A percentile compares a stretch with the other conserved stretches of the same genome.
These are phyloP conservation scores for Trypanosoma avium DNA, from an alignment of 208 protist genomes.

Conservation along the genomic window DNA sequence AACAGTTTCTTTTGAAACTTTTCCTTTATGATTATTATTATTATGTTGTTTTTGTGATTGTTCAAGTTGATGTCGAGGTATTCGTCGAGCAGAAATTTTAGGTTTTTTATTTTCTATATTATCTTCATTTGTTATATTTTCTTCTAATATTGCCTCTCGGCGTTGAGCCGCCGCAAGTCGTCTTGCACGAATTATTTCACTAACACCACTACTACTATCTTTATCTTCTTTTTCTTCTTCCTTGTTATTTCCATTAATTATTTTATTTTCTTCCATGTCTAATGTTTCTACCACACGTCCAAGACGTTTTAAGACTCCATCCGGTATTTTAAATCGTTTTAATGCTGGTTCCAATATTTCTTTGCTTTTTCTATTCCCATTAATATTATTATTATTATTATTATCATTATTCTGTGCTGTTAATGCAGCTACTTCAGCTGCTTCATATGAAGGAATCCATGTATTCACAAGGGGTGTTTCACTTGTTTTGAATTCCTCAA, in stretches of 20 bases:
- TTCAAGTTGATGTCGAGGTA: constrained; percentile 7
- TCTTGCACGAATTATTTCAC: no score
- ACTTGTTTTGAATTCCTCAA: neutral
- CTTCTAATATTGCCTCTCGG: no score
- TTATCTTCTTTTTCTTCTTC: no score
- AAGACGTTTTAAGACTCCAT: constrained; percentile 14
- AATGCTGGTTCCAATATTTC: neutral
- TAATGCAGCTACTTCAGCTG: neutral
- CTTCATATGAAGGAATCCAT: neutral
- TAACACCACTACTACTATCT: no score
- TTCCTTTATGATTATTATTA: no score
- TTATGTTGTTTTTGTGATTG: neutral
- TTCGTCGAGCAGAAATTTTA: constrained; percentile 18
- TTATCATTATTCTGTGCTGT: neutral
- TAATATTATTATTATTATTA: neutral
- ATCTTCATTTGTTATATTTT: neutral
- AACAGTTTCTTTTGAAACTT: neutral
- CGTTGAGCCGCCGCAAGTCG: no score
- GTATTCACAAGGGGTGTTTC: neutral
- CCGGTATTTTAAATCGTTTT: constrained; percentile 24
- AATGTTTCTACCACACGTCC: neutral
- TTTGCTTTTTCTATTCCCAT: neutral
- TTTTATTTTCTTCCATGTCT: neutral
- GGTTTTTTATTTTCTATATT: neutral
- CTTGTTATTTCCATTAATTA: neutral